These are phyloP conservation scores for Chaetoceros muelleri DNA, from an alignment of 108 stramenopile species.

Conservation along the genomic window DNA sequence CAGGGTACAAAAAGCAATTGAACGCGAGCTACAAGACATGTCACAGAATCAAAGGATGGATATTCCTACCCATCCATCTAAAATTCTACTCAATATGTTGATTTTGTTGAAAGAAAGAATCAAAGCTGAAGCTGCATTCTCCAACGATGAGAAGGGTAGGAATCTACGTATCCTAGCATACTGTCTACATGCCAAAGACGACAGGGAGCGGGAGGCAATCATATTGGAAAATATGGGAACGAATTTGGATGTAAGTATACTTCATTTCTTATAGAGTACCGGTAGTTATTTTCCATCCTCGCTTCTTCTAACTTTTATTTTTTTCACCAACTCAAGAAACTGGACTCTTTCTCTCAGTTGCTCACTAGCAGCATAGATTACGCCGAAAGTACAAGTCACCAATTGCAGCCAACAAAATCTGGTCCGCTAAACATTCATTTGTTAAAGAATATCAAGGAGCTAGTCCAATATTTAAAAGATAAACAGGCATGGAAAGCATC, in stretches of 20 bases:
- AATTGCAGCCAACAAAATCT: slow-evolving; percentile 34
- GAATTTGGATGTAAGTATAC: slow-evolving; percentile 63
- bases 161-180: slow-evolving; percentile 73
- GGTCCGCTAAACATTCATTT: slow-evolving; percentile 37
- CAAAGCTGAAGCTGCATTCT: slow-evolving; percentile 78
- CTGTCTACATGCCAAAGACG: slow-evolving; percentile 40
- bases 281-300: background rate
- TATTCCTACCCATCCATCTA: slow-evolving; percentile 33
- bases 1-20: slow-evolving; percentile 29
- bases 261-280: background rate
- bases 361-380: slow-evolving; percentile 68
- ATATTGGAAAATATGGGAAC: slow-evolving; percentile 57
- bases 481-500: slow-evolving; percentile 46
- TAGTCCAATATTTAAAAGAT: slow-evolving; percentile 40
- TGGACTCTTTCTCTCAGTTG: slow-evolving; percentile 67
- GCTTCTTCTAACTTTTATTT: slow-evolving; percentile 4
- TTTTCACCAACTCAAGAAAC: slow-evolving; percentile 19
- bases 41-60: slow-evolving; percentile 8
- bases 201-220: slow-evolving; percentile 42
- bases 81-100: slow-evolving; percentile 66
- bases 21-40: slow-evolving; percentile 44
- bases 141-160: slow-evolving; percentile 50
- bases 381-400: slow-evolving; percentile 61
- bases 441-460: slow-evolving; percentile 41
- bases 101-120: slow-evolving; percentile 62